phyloP scores from a whole-genome alignment of 2,329 filamentous ascomycete species.

The Aureobasidium sp. region DNA sequence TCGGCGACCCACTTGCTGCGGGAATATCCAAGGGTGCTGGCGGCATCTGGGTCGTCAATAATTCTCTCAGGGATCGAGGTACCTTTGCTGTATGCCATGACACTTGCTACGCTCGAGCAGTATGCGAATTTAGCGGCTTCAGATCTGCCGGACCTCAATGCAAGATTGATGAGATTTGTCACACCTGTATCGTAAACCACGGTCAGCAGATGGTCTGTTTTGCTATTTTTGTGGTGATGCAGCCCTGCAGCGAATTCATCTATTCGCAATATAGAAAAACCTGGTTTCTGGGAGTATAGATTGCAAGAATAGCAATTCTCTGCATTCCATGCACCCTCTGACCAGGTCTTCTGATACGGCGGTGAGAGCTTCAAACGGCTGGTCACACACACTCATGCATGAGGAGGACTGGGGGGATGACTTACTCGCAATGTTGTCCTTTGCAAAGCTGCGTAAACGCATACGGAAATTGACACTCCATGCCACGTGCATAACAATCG shows the following conservation, averaged over 20 bases:
- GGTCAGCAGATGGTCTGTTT: constrained; percentile 6
- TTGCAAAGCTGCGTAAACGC: constrained; percentile 46
- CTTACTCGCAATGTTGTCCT: constrained; percentile 41
- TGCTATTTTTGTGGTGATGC: constrained; percentile 9
- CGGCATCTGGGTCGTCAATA: constrained; percentile 33
- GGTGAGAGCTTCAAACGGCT: not conserved
- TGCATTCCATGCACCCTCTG: not conserved
- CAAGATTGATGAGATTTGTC: constrained; percentile 41
- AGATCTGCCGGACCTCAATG: constrained; percentile 24
- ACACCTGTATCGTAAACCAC: constrained; percentile 24
- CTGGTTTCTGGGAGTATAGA: constrained; percentile 4
- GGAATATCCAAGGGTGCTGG: constrained; percentile 46
- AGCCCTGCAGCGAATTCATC: constrained; percentile 1
- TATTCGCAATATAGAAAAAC: constrained; percentile 1
- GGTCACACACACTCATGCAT: constrained; percentile 2
- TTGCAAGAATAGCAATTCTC: not conserved
- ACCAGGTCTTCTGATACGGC: constrained; percentile 4
- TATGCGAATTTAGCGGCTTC: constrained; percentile 35
- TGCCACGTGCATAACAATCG: constrained; percentile 52
- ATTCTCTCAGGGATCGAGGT: constrained; percentile 34
- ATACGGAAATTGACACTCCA: constrained; percentile 60
- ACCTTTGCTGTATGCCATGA: constrained; percentile 23
- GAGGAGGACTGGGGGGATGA: not conserved
- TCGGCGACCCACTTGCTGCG: constrained; percentile 53
- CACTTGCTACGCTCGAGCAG: constrained; percentile 45